Base-by-base conservation (phyloP, 2,329 filamentous ascomycete genomes). In the Talaromyces verruculosus region DNA sequence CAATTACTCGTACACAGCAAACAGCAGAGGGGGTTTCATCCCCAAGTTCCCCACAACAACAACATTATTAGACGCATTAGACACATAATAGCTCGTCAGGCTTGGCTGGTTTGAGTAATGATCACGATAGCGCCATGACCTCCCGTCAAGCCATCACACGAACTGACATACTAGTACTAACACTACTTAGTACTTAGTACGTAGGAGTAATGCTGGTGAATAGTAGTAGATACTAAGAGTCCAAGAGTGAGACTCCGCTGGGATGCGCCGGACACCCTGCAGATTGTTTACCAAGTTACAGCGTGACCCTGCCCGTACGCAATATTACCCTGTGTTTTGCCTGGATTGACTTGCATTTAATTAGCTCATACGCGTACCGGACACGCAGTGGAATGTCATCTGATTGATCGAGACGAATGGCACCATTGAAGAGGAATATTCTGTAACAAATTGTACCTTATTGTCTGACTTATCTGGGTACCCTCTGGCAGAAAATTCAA, bases 111-210 rank as follows among this genome's bases (percentile, higher is more conserved):
- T 33, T 53, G 49, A 53, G 49, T 3, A 37, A 57, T 39, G 53
- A 57, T 57, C 53, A 57, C 53, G 33, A 57, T 57, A 57, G 17
- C 53, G 53, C 53, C 53, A 57, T 57, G 53, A 35, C 51, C 51
- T 30, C 25, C 25, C 25, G 47, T 51, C 47, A 28, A 28, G 47
- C 47, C 47, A 51, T 19, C 41, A n/a, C 41, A 47, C 43, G n/a
- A 22, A 47, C 43, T 47, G 43, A 47, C 43, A 49, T 49, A 2
- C 19, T 25, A 6, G 3, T n/a, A 33, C 30, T 33, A 33, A 30
- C 5, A 7, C 28, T 30, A 30, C 28, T 30, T 7, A 30, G 25
- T 25, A 25, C 25, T 4, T 25, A 25, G 25, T 25, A 25, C 25
- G 25, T 25, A 25, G 28, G 1, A 33, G 30, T 8, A 33, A 33